Evolutionary conservation across 2,329 filamentous ascomycete genomes (phyloP).

Genomic region (Fusarium sp.): DNA sequence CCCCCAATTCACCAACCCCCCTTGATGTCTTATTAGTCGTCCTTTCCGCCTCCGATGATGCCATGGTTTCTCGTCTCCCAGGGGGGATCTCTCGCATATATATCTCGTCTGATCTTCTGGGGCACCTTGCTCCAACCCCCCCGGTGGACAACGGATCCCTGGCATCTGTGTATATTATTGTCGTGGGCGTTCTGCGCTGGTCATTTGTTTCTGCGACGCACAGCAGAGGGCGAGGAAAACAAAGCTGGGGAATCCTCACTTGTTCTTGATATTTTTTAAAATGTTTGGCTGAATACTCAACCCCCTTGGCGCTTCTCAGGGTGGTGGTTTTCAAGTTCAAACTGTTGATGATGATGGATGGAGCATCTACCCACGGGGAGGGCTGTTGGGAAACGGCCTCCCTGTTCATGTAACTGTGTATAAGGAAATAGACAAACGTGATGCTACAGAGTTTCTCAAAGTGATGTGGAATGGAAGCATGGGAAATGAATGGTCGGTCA

Average conservation of each 20-base stretch:
- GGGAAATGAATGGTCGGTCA: background rate
- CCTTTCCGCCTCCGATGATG: slow-evolving; percentile 39
- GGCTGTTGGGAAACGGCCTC: slow-evolving; percentile 34
- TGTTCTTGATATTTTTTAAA: slow-evolving; percentile 23
- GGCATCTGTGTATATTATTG: slow-evolving; percentile 45
- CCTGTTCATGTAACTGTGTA: slow-evolving; percentile 45
- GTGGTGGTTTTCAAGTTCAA: slow-evolving; percentile 23
- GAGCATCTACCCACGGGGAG: slow-evolving; percentile 27
- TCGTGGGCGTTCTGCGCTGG: slow-evolving; percentile 30
- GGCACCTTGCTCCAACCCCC: slow-evolving; percentile 13
- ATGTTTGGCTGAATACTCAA: slow-evolving; percentile 21
- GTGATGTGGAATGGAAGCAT: background rate
- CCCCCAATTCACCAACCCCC: slow-evolving; percentile 21
- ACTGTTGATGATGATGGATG: slow-evolving; percentile 38
- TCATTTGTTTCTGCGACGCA: slow-evolving; percentile 30
- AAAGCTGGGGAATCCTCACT: slow-evolving; percentile 18
- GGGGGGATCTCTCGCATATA: slow-evolving; percentile 17
- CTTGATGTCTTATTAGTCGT: slow-evolving; percentile 46
- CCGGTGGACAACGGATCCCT: background rate
- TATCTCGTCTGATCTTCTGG: slow-evolving; percentile 15
- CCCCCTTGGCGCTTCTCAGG: slow-evolving; percentile 22
- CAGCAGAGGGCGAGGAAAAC: slow-evolving; percentile 16
- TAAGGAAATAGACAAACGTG: slow-evolving; percentile 47
- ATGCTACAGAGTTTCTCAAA: slow-evolving; percentile 20
- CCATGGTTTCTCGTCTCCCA: slow-evolving; percentile 7